Evolutionary conservation across 2,329 filamentous ascomycete genomes (phyloP).

Genomic region (Colletotrichum costaricense): DNA sequence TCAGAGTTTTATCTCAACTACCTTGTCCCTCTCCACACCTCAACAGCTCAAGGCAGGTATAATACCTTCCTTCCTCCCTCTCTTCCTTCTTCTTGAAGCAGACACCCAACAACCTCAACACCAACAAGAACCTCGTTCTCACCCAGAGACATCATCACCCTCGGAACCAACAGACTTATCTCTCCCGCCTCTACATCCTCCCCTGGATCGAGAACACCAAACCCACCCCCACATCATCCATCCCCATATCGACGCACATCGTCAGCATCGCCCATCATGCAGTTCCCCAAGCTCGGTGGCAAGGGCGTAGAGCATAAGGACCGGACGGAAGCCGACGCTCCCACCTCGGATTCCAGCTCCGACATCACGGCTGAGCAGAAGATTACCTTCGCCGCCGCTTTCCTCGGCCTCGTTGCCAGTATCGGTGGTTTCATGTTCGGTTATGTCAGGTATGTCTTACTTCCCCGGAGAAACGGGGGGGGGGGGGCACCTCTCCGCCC

Average conservation of each 20-base stretch:
- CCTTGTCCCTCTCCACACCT: not conserved
- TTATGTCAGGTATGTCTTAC: conserved; percentile 59
- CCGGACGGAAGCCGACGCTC: conserved; percentile 1
- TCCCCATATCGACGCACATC: not conserved
- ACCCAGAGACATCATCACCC: not conserved
- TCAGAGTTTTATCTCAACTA: conserved; percentile 24
- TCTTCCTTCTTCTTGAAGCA: not conserved
- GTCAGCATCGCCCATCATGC: conserved; percentile 26
- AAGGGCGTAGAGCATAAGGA: conserved; percentile 33
- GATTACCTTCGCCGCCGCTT: conserved; percentile 55
- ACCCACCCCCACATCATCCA: not conserved
- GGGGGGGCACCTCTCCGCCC: not conserved
- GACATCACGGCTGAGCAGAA: conserved; percentile 38
- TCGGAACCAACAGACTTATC: not conserved
- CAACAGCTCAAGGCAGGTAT: not conserved
- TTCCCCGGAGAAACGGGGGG: too few relatives aligned
- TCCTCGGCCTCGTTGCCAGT: conserved; percentile 63
- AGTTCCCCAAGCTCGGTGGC: conserved; percentile 32
- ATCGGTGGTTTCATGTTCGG: conserved; percentile 70
- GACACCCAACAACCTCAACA: not conserved
- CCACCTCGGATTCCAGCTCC: conserved; percentile 7
- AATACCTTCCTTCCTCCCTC: not conserved
- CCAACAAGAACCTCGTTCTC: not conserved
- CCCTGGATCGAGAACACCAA: not conserved
- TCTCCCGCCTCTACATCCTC: not conserved